These are phyloP conservation scores for Actinomortierella ambigua DNA, from an alignment of 371 early-diverging fungal genomes.

Conservation along the genomic window DNA sequence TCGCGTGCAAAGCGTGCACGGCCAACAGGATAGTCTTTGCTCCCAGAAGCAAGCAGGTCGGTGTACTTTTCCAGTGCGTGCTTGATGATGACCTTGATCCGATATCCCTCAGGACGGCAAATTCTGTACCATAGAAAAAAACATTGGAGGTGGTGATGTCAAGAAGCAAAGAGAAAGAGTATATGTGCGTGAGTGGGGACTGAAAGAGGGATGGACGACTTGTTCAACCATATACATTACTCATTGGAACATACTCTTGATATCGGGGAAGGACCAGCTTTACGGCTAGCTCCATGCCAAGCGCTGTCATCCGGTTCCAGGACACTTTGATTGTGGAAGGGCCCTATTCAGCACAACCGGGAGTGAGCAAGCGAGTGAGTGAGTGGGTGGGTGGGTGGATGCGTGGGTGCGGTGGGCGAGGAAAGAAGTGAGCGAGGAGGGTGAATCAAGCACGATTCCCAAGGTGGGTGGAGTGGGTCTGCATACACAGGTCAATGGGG, in stretches of 20 bases:
- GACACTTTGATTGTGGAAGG: conserved; percentile 43
- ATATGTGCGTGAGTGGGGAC: no score
- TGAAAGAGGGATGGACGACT: neutral
- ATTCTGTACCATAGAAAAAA: conserved; percentile 17
- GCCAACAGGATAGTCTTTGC: no score
- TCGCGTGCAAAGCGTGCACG: conserved; percentile 9
- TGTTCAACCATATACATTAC: neutral
- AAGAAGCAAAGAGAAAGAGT: neutral
- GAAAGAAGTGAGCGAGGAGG: neutral
- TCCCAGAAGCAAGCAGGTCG: conserved; percentile 3
- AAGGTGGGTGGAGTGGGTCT: neutral
- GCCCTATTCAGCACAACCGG: conserved; percentile 16
- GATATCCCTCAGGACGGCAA: conserved; percentile 40
- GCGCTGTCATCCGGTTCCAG: conserved; percentile 47
- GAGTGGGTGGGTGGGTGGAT: neutral
- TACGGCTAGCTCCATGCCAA: conserved; percentile 26
- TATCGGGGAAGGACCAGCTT: conserved; percentile 31
- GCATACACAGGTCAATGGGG: neutral
- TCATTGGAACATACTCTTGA: conserved; percentile 22
- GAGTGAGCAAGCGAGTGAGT: neutral
- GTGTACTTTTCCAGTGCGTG: conserved; percentile 23
- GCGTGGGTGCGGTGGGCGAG: neutral
- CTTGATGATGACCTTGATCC: conserved; percentile 33
- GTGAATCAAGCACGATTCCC: no score
- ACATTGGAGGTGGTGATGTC: neutral